phyloP scores from a whole-genome alignment of 2,329 filamentous ascomycete species.

The Cordyceps militaris region DNA sequence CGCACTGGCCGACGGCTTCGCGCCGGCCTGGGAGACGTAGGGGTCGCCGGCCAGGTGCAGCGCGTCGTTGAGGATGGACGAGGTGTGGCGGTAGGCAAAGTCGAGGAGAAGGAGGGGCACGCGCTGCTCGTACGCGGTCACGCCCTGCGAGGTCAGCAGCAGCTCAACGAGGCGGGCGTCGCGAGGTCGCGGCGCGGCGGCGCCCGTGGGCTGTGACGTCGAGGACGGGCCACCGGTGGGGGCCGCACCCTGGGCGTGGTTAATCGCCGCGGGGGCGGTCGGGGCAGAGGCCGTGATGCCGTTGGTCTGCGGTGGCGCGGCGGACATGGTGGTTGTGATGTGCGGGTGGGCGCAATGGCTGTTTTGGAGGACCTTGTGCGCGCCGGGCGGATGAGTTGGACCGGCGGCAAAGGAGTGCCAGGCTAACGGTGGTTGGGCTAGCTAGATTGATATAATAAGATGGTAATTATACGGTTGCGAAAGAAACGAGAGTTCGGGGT shows the following conservation, averaged over 20 bases:
- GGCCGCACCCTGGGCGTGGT: neutral
- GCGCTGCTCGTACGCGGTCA: conserved; percentile 72
- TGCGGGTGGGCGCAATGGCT: neutral
- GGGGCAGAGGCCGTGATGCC: conserved; percentile 10
- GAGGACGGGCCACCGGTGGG: conserved; percentile 17
- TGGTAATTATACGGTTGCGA: neutral
- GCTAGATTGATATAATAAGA: neutral
- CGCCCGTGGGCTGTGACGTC: conserved; percentile 26
- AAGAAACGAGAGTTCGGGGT: neutral
- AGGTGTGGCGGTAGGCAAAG: conserved; percentile 78
- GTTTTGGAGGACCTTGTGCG: neutral
- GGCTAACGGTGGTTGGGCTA: neutral
- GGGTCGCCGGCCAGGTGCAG: conserved; percentile 63
- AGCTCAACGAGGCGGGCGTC: conserved; percentile 75
- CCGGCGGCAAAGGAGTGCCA: neutral
- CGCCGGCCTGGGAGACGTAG: conserved; percentile 52
- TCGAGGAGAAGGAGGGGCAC: conserved; percentile 78
- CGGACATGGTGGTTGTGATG: neutral
- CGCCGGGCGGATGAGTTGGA: neutral
- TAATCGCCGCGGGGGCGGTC: neutral
- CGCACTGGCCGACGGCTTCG: conserved; percentile 41
- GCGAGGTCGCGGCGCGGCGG: conserved; percentile 55
- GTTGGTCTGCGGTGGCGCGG: conserved; percentile 7
- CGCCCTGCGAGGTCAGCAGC: conserved; percentile 70
- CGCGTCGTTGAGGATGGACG: conserved; percentile 62